These are phyloP conservation scores for Meripilus lineatus DNA, from an alignment of 1,284 basidiomycete genomes.

Conservation along the genomic window DNA sequence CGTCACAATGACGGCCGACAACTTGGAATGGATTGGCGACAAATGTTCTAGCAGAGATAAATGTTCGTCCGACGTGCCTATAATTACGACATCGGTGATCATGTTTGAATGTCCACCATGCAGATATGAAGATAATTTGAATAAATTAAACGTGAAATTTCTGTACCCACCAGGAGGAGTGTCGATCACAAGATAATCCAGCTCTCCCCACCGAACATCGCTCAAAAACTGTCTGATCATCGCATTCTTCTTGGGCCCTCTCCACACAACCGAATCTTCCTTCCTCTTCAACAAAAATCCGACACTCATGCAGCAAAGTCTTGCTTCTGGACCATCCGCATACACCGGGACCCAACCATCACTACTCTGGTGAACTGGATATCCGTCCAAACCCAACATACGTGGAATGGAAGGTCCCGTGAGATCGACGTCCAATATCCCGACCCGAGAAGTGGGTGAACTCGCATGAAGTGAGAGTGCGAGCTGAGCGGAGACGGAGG, in stretches of 20 bases:
- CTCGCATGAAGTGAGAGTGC: constrained; percentile 81
- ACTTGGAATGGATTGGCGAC: constrained; percentile 74
- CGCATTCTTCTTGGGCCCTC: constrained; percentile 99
- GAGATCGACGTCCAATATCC: constrained; percentile 93
- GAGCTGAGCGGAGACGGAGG: constrained; percentile 90
- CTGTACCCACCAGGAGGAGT: constrained; percentile 89
- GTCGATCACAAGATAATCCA: constrained; percentile 96
- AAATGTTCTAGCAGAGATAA: constrained; percentile 93
- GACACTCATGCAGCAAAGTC: constrained; percentile 94
- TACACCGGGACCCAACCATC: constrained; percentile 99
- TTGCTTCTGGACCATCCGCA: constrained; percentile 65
- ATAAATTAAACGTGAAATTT: too few species aligned
- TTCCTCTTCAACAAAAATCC: constrained; percentile 90
- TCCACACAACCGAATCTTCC: constrained; percentile 94
- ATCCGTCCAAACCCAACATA: constrained; percentile 91
- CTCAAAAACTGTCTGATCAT: constrained; percentile 98
- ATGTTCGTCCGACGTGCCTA: constrained; percentile 96
- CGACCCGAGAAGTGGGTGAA: constrained; percentile 66
- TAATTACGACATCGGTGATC: constrained; percentile 2
- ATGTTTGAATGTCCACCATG: constrained; percentile 4
- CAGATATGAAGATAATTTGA: neutral
- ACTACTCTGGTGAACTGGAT: constrained; percentile 86
- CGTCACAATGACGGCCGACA: constrained; percentile 88
- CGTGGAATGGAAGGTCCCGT: constrained; percentile 97
- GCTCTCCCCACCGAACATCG: constrained; percentile 94